phyloP scores from a whole-genome alignment of 1,284 basidiomycete genomes.

The Cutaneotrichosporon mucoides region DNA sequence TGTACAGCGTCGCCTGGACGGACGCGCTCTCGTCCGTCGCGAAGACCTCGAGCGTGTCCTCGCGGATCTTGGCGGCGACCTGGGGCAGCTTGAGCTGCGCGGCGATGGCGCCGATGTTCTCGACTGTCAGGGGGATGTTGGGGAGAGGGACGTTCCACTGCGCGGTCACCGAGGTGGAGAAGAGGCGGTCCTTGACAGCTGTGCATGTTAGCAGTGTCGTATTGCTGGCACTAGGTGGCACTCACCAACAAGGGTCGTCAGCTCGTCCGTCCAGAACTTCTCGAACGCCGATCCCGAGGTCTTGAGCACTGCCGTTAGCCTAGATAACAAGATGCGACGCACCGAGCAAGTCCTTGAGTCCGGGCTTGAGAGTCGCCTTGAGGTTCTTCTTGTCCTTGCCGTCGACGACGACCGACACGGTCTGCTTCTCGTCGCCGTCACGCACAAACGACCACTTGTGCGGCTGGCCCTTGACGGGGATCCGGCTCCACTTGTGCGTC shows the following conservation, averaged over 20 bases:
- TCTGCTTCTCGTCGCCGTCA: constrained; percentile 84
- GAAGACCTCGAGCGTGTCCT: constrained; percentile 74
- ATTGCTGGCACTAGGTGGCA: not conserved
- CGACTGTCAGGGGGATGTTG: constrained; percentile 53
- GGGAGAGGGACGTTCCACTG: constrained; percentile 60
- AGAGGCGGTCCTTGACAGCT: constrained; percentile 64
- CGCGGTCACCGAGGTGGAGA: constrained; percentile 77
- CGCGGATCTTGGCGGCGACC: constrained; percentile 58
- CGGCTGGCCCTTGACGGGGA: constrained; percentile 55
- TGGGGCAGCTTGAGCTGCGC: constrained; percentile 59
- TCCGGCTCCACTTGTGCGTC: constrained; percentile 80
- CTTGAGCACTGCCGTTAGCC: constrained; percentile 66
- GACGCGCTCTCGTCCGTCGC: constrained; percentile 82
- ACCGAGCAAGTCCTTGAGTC: constrained; percentile 75
- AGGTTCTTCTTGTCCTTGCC: constrained; percentile 52
- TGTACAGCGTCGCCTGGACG: constrained; percentile 91
- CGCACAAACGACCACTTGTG: constrained; percentile 82
- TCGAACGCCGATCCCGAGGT: constrained; percentile 82
- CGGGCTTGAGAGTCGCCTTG: constrained; percentile 61
- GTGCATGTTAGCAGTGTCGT: not conserved
- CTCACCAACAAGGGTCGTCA: constrained; percentile 68
- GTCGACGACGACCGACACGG: constrained; percentile 67
- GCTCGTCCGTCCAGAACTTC: constrained; percentile 78
- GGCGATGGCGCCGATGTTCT: constrained; percentile 52
- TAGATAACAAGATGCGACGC: constrained; percentile 19